Evolutionary conservation across 768 basidiomycete species (phyloP).

Genomic region (Terana coerulea): DNA sequence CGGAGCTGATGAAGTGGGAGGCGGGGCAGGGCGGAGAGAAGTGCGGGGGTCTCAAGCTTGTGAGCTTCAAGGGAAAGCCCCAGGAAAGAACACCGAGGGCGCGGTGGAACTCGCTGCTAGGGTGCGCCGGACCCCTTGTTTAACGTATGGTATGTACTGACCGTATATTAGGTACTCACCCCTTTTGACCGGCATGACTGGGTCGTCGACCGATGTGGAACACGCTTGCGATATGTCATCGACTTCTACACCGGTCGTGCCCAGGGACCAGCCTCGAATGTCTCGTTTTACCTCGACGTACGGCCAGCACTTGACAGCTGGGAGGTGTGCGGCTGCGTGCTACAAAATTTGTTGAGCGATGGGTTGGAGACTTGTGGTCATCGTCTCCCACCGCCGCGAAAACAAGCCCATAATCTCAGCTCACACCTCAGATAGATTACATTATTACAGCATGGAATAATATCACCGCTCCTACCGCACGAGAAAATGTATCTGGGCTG

Average conservation of each 20-base stretch:
- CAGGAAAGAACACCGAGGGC: constrained; percentile 78
- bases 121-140: constrained; percentile 49
- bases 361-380: constrained; percentile 20
- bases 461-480: constrained; percentile 2
- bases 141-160: constrained; percentile 12
- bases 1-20: constrained; percentile 54
- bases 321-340: constrained; percentile 86
- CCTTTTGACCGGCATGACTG: constrained; percentile 99
- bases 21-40: constrained; percentile 69
- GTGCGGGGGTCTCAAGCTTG: constrained; percentile 79
- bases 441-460: no score
- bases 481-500: neutral
- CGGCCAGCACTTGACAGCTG: constrained; percentile 91
- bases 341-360: constrained; percentile 47
- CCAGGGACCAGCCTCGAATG: constrained; percentile 41
- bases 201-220: constrained; percentile 92
- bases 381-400: constrained; percentile 6
- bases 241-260: constrained; percentile 92
- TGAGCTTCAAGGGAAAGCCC: constrained; percentile 90
- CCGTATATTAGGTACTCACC: constrained; percentile 66
- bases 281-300: constrained; percentile 92
- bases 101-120: constrained; percentile 74
- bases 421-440: no score
- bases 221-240: constrained; percentile 88
- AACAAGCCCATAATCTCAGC: neutral